Evolutionary conservation across 73 alveolate species (phyloP).

Genomic region (Halteria grandinella): DNA sequence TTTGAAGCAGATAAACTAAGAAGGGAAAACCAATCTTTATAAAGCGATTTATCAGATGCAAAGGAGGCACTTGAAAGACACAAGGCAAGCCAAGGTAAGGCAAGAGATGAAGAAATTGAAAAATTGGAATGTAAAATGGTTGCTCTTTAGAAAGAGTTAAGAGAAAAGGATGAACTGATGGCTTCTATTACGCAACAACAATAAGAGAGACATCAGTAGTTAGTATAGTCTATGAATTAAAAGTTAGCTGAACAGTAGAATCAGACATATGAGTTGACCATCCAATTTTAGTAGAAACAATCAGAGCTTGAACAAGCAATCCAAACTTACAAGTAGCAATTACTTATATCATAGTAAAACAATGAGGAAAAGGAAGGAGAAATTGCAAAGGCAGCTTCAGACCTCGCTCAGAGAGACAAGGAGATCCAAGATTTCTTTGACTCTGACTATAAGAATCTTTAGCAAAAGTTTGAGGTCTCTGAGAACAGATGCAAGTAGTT

Average conservation of each 20-base stretch:
- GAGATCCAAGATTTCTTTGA: slow-evolving; percentile 41
- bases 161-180: not conserved
- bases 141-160: not conserved
- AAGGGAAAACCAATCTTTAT: not conserved
- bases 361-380: slow-evolving; percentile 19
- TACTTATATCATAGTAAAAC: not conserved
- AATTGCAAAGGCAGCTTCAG: not conserved
- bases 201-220: slow-evolving; percentile 8
- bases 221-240: no score
- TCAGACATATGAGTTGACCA: no score
- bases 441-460: slow-evolving; percentile 24
- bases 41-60: not conserved
- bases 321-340: slow-evolving; percentile 1
- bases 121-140: not conserved
- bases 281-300: no score
- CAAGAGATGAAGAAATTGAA: slow-evolving; percentile 5
- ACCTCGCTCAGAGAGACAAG: slow-evolving; percentile 13
- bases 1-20: not conserved
- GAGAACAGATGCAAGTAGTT: not conserved
- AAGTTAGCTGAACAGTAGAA: no score
- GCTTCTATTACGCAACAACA: not conserved
- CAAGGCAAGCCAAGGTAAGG: not conserved
- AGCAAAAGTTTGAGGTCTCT: slow-evolving; percentile 1
- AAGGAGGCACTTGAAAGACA: not conserved
- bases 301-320: not conserved